Base-by-base conservation (phyloP, 1,284 basidiomycete species). In the Ustilago crameri region DNA sequence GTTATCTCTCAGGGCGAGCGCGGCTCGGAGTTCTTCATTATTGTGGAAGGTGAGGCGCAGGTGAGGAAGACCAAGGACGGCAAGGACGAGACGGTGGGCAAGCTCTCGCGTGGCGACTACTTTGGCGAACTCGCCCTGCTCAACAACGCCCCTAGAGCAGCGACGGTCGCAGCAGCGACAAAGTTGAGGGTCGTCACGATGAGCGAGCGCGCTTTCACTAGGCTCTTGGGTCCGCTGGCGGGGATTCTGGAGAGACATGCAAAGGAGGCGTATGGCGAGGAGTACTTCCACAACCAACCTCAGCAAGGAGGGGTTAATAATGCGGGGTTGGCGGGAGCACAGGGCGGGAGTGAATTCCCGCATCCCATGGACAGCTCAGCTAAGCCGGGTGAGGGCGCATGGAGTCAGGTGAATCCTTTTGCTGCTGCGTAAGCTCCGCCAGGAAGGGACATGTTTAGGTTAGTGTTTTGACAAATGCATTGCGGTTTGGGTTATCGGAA, bases 1-100 rank as follows among this genome's bases (percentile, higher is more conserved):
- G 92, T 98, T 18, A 92, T 98, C 56, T 87, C 86, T 51, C 91
- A 98, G 83, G 95, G 95, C 57, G 95, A 98, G 74, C 89, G 91
- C 84, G 95, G 96, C 9, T 92, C 95, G 77, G 94, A 93, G 51
- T 98, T 98, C 85, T 98, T 94, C 87, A 92, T 98, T 74, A 90
- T 98, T 52, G 94, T 98, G 82, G 92, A 93, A 74, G 95, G 95
- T 20, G 88, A 91, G 67, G 95, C 95, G 3, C 86, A 90, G 56
- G 94, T 94, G 3, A 91, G 91, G 58, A 96, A 97, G 86, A 85
- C 85, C 41, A 87, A 89, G 70, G 88, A 88, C 9, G 64, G 67
- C 15, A 27, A 22, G 5, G 67, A 74, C 37, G 75, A 76, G 22
- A 67, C 65, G 17, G 92, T 97, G 12, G 91, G 91, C 17, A 88